Evolutionary conservation across 1,139 yeast species (phyloP), one percentile per base, ranked within the genome.

Genomic region (Torulaspora pretoriensis): DNA sequence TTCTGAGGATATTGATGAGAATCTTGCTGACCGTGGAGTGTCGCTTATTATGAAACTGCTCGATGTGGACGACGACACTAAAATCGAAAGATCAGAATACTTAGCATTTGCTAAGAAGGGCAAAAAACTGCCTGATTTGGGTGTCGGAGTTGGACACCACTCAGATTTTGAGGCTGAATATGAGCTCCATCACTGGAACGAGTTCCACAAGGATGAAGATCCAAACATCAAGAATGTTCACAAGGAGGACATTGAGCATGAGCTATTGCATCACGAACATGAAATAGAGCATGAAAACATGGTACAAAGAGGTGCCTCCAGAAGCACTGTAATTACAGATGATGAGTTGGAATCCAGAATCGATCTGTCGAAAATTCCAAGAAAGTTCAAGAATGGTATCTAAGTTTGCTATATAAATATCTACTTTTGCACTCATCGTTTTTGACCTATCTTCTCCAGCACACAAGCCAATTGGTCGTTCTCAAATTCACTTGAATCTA

Each of bases 121-220:
- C 4, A 83, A 85, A 2, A 78, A 77, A 52, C 75, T 92, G 60
- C 97, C 97, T 1, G 97, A 92, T 64, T 80, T 89, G 63, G 96
- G 96, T 7, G 81, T 83, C 51, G 97, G 97, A 16, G 92, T 87
- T n/a, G 97, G 98, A 13, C 97, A 90, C 62, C 97, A 90, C 67
- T 83, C 90, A 40, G 96, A 88, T 67, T 92, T 89, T 60, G 98
- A 92, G 65, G 77, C 79, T 54, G 97, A 90, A 62, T 90, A 89
- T 60, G 97, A 90, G 58, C 81, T 86, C 50, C 97, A 92, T 64
- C 97, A 92, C 65, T 92, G 97, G 97, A 78, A 81, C 51, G 72
- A 88, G 64, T 86, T 77, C 64, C 97, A 92, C 65, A 77, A 81
- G 42, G 80, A 85, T 50, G 69, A 74, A 46, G 97, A 89, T 63